These are phyloP conservation scores for Sporothrix globosa DNA, from an alignment of 2,329 filamentous ascomycete species.

Conservation along the genomic window DNA sequence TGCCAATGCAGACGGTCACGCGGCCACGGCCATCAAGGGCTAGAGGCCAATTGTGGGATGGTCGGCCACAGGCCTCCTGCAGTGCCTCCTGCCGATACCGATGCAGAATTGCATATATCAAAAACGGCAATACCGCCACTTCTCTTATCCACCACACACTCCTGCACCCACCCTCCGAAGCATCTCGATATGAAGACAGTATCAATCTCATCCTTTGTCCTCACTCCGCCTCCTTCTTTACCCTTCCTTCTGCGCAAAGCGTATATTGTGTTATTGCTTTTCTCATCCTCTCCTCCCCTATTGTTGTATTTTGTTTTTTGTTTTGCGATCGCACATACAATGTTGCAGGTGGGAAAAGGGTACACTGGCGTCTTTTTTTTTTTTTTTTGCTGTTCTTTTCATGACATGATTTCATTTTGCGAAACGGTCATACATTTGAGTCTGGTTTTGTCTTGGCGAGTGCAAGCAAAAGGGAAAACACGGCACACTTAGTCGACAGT, in stretches of 20 bases:
- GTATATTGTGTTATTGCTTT: not conserved
- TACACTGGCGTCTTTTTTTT: slow-evolving; percentile 1
- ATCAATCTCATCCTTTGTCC: not conserved
- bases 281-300: not conserved
- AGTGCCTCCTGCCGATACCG: slow-evolving; percentile 1
- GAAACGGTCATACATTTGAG: slow-evolving; percentile 8
- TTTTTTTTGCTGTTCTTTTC: not conserved
- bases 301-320: not conserved
- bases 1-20: slow-evolving; percentile 52
- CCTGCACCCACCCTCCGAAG: slow-evolving; percentile 15
- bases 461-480: not conserved
- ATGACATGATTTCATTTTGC: not conserved
- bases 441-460: slow-evolving; percentile 15
- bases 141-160: slow-evolving; percentile 14
- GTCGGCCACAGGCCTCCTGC: not conserved
- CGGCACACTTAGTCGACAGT: slow-evolving; percentile 1
- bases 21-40: slow-evolving; percentile 54
- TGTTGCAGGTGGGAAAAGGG: slow-evolving; percentile 11
- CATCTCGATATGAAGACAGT: slow-evolving; percentile 12
- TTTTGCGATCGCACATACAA: slow-evolving; percentile 1
- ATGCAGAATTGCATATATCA: not conserved
- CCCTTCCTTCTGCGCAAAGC: not conserved
- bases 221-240: too few relatives aligned
- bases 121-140: not conserved
- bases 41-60: slow-evolving; percentile 34